phyloP scores from a whole-genome alignment of 805 yeast species.

The Torulaspora delbrueckii region DNA sequence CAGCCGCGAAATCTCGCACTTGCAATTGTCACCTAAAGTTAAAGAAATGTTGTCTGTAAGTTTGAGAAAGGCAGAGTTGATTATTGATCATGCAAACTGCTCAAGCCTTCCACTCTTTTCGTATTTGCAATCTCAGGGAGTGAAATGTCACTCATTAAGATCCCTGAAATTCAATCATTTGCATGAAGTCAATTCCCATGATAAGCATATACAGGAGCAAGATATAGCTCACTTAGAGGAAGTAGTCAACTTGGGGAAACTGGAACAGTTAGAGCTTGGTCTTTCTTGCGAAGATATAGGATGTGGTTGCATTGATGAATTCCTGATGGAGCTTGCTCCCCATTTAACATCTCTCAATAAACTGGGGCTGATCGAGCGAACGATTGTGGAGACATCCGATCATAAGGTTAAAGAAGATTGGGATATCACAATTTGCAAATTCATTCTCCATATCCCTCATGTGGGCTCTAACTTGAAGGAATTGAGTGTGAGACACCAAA shows the following conservation, averaged over 20 bases:
- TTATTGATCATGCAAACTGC: conserved; percentile 35
- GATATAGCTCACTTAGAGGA: conserved; percentile 31
- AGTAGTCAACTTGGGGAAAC: conserved; percentile 27
- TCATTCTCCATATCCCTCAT: conserved; percentile 38
- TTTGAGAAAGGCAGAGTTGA: conserved; percentile 25
- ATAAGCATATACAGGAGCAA: conserved; percentile 33
- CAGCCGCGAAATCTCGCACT: conserved; percentile 6
- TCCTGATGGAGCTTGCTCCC: conserved; percentile 39
- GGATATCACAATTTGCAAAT: conserved; percentile 46
- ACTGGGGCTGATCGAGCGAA: conserved; percentile 34
- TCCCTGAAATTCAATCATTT: conserved; percentile 41
- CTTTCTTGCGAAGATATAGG: conserved; percentile 49
- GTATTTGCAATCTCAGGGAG: conserved; percentile 11
- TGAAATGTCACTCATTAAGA: conserved; percentile 23
- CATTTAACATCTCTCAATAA: conserved; percentile 23
- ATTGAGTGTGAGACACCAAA: conserved; percentile 52
- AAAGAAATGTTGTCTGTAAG: conserved; percentile 4
- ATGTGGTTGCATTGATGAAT: conserved; percentile 44
- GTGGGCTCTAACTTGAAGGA: conserved; percentile 33
- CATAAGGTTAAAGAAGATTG: conserved; percentile 51
- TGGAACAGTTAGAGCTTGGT: conserved; percentile 45
- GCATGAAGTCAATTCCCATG: conserved; percentile 44
- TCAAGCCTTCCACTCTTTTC: conserved; percentile 38
- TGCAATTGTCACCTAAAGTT: conserved; percentile 5
- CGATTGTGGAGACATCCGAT: conserved; percentile 35